Base-by-base conservation (phyloP, 805 yeast genomes). In the Candida hungchunana region DNA sequence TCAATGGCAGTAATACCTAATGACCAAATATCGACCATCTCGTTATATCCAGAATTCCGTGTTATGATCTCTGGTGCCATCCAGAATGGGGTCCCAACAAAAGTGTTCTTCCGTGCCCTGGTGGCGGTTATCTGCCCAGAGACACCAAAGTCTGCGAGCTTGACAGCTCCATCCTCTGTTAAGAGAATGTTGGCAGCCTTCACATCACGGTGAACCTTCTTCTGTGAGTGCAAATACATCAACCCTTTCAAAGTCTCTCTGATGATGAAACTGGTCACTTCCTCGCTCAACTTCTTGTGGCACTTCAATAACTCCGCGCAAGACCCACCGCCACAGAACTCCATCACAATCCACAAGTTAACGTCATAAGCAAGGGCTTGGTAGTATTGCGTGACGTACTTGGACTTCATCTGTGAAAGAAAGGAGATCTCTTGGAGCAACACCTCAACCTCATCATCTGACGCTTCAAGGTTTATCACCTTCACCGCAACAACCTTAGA, bases 51-150 rank as follows among this genome's bases (percentile, higher is more conserved):
- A 8, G 62, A 57, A 30, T 59, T 53, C 39, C 71, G 56, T 5
- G 67, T 57, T 29, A 93, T 82, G n/a, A 90, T 83, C 57, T 93
- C 98, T 0, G 98, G 98, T 0, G 98, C 98, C 97, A 90, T 89
- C 97, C 97, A 89, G 59, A 77, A 86, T 11, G 97, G 96, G 0
- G 97, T 88, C 1, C 97, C 97, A 34, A 88, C 96, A 67, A 89
- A 81, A 0, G 96, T 85, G 37, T 74, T 70, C 44, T 80, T 73
- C 42, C 77, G 67, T 39, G 75, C 61, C 47, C 74, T 68, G 34
- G 79, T 79, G 2, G 96, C 55, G 29, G 67, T 60, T 18, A 89
- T 67, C 57, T 87, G 93, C 0, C 93, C 93, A 50, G 90, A 77
- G 4, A 89, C 96, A 1, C 97, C 97, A 65, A 89, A 89, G 62